Evolutionary conservation across 345 rosid genomes (phyloP).

Genomic region (Laguncularia racemosa): DNA sequence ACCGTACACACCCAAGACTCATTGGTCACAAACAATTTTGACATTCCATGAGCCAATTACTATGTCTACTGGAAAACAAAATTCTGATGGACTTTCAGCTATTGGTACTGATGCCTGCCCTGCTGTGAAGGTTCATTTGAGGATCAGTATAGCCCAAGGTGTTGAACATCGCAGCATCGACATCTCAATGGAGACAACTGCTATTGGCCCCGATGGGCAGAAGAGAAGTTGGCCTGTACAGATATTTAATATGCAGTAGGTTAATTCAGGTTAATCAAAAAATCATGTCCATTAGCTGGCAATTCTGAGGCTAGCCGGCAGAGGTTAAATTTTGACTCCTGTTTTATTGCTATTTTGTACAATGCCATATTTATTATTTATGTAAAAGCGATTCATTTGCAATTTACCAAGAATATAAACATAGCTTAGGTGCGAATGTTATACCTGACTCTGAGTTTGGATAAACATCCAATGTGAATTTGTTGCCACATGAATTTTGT

Average conservation of each 20-base stretch:
- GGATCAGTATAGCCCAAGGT: conserved; percentile 78
- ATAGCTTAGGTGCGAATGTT: too few species aligned
- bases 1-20: conserved; percentile 73
- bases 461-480: too few species aligned
- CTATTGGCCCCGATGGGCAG: conserved; percentile 39
- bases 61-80: conserved; percentile 20
- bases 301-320: too few species aligned
- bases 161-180: conserved; percentile 78
- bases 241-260: conserved; percentile 36
- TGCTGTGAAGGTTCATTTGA: conserved; percentile 50
- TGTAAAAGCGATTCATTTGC: too few species aligned
- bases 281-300: too few species aligned
- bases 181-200: conserved; percentile 64
- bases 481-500: too few species aligned
- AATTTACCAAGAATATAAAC: too few species aligned
- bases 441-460: too few species aligned
- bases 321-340: too few species aligned
- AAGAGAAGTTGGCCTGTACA: conserved; percentile 66
- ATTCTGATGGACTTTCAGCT: conserved; percentile 22
- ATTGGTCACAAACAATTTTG: conserved; percentile 86
- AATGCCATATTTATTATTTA: too few species aligned
- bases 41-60: conserved; percentile 80
- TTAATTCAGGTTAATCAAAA: too few species aligned
- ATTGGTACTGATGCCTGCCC: conserved; percentile 55
- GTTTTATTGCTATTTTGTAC: too few species aligned